Evolutionary conservation across 176 grass and related monocot genomes (phyloP), one percentile per base, ranked within the genome.

Genomic region (Phoenix roebelenii): DNA sequence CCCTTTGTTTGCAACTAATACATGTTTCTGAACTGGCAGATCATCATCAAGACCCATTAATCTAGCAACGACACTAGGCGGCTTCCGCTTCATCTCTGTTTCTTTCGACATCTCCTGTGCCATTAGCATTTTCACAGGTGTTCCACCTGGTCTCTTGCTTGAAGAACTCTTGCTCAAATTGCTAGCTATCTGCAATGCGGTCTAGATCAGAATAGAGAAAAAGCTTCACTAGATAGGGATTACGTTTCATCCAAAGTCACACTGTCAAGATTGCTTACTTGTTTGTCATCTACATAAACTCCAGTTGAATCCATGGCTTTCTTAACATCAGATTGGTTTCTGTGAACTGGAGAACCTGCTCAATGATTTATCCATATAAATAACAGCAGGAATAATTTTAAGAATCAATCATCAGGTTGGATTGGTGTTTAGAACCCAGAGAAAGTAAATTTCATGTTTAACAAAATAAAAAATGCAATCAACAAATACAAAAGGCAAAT

Each of bases 21-120:
- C 58, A 55, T 69, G 28, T 61, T 64, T 78, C 61, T 77, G 81
- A 66, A 25, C 58, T 72, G 87, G 65, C 58, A 84, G 63, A 74
- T 78, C 77, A 65, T 88, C 87, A 76, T 92, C 87, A 83, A 98
- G 81, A 30, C 93, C 93, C 93, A 98, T 98, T 64, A 98, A 75
- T 82, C 77, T 87, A 22, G 87, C 93, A 70, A 98, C 64, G 10
- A 98, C 63, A 80, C 81, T 85, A 23, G 75, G 53, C 58, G 88
- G 55, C 52, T 98, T 98, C 73, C 74, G 77, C 62, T 81, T 87
- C 30, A 29, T 71, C 53, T 87, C 80, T 28, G 77, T 57, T 66
- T 83, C 76, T 71, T 72, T 87, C 32, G 72, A 65, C 61, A 80
- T 85, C 25, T 85, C 80, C 14, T 79, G 85, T 73, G 74, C 91